phyloP scores from a whole-genome alignment of 805 yeast genomes.

The Blastobotrys peoriensis region DNA sequence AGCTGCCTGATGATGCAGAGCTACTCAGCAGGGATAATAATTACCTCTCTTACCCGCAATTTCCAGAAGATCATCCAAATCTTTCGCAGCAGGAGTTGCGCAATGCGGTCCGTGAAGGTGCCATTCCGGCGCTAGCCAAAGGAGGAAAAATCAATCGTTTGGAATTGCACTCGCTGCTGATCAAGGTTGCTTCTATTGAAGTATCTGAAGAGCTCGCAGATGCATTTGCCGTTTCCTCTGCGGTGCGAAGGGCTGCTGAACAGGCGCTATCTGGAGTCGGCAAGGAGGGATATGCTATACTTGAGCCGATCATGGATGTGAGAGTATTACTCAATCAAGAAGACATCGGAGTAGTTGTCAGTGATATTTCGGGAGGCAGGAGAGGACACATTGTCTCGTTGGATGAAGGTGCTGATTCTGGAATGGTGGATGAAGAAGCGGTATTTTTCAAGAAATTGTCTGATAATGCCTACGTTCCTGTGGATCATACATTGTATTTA shows the following conservation, averaged over 20 bases:
- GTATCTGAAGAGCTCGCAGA: constrained; percentile 46
- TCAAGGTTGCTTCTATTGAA: constrained; percentile 47
- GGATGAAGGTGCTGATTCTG: constrained; percentile 41
- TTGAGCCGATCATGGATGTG: constrained; percentile 88
- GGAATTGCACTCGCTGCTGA: constrained; percentile 55
- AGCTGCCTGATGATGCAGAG: constrained; percentile 17
- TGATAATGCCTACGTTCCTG: constrained; percentile 62
- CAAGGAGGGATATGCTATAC: constrained; percentile 39
- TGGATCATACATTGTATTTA: constrained; percentile 45
- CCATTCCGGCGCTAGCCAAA: constrained; percentile 37
- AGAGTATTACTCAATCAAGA: constrained; percentile 60
- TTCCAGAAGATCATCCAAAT: constrained; percentile 20
- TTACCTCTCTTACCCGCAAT: constrained; percentile 15
- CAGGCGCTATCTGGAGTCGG: constrained; percentile 31
- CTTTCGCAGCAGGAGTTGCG: constrained; percentile 27
- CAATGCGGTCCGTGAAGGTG: constrained; percentile 27
- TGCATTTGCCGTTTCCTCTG: constrained; percentile 37
- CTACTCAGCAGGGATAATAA: constrained; percentile 44
- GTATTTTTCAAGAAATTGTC: constrained; percentile 33
- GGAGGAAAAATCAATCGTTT: constrained; percentile 38
- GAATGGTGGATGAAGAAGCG: constrained; percentile 32
- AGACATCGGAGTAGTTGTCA: constrained; percentile 75
- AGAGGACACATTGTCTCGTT: constrained; percentile 68
- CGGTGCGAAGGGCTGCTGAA: constrained; percentile 41
- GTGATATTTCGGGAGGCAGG: constrained; percentile 74